These are phyloP conservation scores for Aspergillus nanangensis DNA, from an alignment of 495 filamentous ascomycete species.

Conservation along the genomic window DNA sequence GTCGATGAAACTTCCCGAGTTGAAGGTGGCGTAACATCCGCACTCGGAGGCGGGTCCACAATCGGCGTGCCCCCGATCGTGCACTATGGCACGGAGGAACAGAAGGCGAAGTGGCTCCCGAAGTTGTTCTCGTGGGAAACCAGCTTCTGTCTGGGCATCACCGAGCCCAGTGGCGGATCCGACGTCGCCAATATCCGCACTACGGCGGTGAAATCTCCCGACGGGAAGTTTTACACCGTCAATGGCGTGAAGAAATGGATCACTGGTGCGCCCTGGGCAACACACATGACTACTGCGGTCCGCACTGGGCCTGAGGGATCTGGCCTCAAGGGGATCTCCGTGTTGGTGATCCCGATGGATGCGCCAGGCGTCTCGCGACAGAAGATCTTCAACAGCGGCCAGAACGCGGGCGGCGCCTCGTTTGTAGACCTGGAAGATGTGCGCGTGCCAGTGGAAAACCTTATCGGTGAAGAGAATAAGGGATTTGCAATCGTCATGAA, in stretches of 20 bases:
- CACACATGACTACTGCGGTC: constrained; percentile 1
- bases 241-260: constrained; percentile 6
- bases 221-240: constrained; percentile 1
- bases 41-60: not conserved
- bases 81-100: constrained; percentile 1
- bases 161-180: constrained; percentile 2
- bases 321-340: not conserved
- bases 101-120: constrained; percentile 3
- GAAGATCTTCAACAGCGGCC: constrained; percentile 1
- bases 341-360: constrained; percentile 1
- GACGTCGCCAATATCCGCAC: constrained; percentile 1
- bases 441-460: constrained; percentile 3
- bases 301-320: not conserved
- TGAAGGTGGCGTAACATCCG: not conserved
- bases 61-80: constrained; percentile 1
- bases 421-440: constrained; percentile 3
- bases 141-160: constrained; percentile 1
- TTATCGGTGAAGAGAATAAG: constrained; percentile 2
- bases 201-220: not conserved
- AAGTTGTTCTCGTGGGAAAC: not conserved
- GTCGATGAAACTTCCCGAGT: not conserved
- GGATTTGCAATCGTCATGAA: not conserved
- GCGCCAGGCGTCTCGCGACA: not conserved
- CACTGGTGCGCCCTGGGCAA: not conserved
- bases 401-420: not conserved